Percentiles rank a stretch among this genome's conserved stretches.
Evolutionary conservation across 768 basidiomycete genomes (phyloP).

Genomic region (Podaxis sp.): DNA sequence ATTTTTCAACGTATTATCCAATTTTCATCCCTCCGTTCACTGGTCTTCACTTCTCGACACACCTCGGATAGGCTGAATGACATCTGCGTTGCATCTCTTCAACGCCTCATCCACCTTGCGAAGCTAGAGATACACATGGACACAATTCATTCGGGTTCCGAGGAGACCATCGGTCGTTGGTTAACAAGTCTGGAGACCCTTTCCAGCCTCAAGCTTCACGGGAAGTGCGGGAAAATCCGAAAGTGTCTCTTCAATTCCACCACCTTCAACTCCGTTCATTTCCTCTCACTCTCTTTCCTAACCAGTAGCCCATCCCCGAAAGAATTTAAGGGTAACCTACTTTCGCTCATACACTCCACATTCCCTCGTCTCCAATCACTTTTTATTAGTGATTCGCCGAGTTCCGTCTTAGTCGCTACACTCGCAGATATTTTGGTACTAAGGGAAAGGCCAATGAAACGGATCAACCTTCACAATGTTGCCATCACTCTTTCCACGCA

Average conservation of each 20-base stretch:
- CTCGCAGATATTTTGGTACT: not conserved
- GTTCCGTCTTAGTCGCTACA: not conserved
- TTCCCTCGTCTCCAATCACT: not conserved
- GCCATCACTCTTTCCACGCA: not conserved
- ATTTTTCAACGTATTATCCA: not conserved
- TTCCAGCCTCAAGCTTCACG: not conserved
- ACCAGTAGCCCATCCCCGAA: not conserved
- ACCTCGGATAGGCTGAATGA: not conserved
- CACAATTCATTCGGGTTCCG: not conserved
- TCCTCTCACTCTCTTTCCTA: not conserved
- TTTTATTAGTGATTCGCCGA: not conserved
- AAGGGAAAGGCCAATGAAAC: not conserved
- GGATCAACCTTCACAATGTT: not conserved
- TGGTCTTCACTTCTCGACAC: not conserved
- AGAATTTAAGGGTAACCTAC: not conserved
- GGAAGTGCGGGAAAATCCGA: not conserved
- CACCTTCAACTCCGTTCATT: not conserved
- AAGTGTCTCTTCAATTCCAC: not conserved
- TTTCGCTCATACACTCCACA: not conserved
- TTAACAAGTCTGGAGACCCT: not conserved
- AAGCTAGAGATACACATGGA: not conserved
- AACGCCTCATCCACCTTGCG: not conserved
- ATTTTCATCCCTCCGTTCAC: not conserved
- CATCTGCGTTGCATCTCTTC: not conserved
- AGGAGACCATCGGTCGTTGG: not conserved